Evolutionary conservation across 129 eudicot species (phyloP), one percentile per base, ranked within the genome.

Genomic region (Sambucus nigra): DNA sequence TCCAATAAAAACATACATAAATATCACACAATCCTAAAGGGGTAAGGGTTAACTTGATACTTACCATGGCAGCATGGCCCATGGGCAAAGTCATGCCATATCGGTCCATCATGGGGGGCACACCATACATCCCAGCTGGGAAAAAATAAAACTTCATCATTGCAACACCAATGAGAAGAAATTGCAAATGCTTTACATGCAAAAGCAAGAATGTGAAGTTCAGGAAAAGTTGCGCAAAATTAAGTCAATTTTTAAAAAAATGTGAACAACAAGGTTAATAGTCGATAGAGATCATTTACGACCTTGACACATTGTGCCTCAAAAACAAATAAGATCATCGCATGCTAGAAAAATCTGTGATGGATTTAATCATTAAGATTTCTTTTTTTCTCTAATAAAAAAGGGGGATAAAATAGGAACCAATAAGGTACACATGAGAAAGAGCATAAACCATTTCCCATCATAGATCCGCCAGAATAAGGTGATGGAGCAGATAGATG

Each of bases 81-180:
- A 77, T 58, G n/a, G 93, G 93, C 81, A 84, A 51, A 17, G 73
- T 73, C 68, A 89, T 17, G 57, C 97, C 95, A 76, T 81, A 89
- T 17, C 82, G 92, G 35, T 89, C 93, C 88, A 89, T 78, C 60
- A 89, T 25, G 17, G 94, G 97, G 22, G 97, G 93, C 47, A 84
- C 71, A 50, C 86, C 92, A 69, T 84, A 84, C 78, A 88, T 51
- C 50, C 84, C 84, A 71, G 88, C 97, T 83, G 71, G 48, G 29
- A 33, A 25, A 60, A 25, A 14, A 61, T 44, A 21, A 42, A 13
- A 42, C 2, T 10, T 5, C 20, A 27, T 53, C 13, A 16, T 13
- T 42, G 7, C 48, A 42, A 16, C 48, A 42, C 13, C 42, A 35
- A 35, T 7, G 42, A 1, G 9, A 14, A 42, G 20, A 42, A 42